Evolutionary conservation across 2,329 filamentous ascomycete genomes (phyloP).

Genomic region (Dendryphion nanum): DNA sequence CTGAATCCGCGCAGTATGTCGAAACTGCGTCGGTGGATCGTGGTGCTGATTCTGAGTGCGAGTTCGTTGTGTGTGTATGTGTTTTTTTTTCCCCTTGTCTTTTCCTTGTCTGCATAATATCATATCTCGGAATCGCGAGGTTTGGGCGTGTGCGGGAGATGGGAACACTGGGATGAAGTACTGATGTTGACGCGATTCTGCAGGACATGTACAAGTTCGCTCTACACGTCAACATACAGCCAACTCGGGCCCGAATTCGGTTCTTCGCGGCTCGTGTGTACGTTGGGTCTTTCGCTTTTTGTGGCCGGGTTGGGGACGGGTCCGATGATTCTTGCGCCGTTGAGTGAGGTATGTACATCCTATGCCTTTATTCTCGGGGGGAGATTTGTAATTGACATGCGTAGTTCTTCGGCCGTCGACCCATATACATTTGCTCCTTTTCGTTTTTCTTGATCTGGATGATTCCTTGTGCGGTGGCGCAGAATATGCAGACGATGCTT

Average conservation of each 20-base stretch:
- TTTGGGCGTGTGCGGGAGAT: not conserved
- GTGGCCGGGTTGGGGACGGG: slow-evolving; percentile 69
- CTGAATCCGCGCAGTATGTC: slow-evolving; percentile 70
- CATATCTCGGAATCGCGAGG: slow-evolving; percentile 5
- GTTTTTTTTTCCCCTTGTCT: too few species aligned
- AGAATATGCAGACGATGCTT: slow-evolving; percentile 78
- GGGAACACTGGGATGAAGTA: not conserved
- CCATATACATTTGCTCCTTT: slow-evolving; percentile 77
- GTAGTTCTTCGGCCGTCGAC: slow-evolving; percentile 76
- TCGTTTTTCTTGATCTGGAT: slow-evolving; percentile 74
- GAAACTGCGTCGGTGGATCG: slow-evolving; percentile 70
- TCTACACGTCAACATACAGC: slow-evolving; percentile 80
- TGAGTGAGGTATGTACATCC: slow-evolving; percentile 45
- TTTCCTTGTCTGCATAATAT: too few species aligned
- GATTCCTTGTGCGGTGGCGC: slow-evolving; percentile 77
- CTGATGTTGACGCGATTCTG: not conserved
- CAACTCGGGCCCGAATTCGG: slow-evolving; percentile 76
- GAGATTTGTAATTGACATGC: too few species aligned
- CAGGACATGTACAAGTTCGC: slow-evolving; percentile 81
- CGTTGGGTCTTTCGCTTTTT: slow-evolving; percentile 78
- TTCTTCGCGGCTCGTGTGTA: slow-evolving; percentile 69
- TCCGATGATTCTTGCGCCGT: slow-evolving; percentile 56
- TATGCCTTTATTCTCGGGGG: not conserved
- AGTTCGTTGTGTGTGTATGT: slow-evolving; percentile 83
- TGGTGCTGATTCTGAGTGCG: slow-evolving; percentile 70